These are phyloP conservation scores for Populus deltoides DNA, from an alignment of 345 rosid genomes.

Conservation along the genomic window DNA sequence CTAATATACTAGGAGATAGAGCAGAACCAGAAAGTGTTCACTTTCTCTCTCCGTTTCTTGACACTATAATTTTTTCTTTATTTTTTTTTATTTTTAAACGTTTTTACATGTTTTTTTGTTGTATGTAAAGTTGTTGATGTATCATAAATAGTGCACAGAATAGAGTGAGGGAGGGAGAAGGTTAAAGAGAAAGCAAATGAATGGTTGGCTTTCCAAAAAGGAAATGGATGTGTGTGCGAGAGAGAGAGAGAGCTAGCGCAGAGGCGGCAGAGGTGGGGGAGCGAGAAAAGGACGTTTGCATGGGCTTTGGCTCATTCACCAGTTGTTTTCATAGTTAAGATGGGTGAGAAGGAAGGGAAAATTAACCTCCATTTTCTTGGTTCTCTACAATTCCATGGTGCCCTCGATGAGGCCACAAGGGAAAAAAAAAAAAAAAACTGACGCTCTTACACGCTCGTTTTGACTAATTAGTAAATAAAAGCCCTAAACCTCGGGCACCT, in stretches of 20 bases:
- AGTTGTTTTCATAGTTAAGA: slow-evolving; percentile 79
- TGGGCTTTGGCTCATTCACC: slow-evolving; percentile 87
- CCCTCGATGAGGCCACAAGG: neutral
- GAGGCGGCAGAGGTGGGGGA: slow-evolving; percentile 86
- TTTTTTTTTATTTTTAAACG: no score
- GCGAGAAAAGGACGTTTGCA: slow-evolving; percentile 96
- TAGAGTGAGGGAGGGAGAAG: neutral
- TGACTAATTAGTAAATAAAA: slow-evolving; percentile 13
- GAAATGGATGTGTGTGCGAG: slow-evolving; percentile 1
- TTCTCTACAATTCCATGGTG: slow-evolving; percentile 53
- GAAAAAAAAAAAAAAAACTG: no score
- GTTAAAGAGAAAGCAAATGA: slow-evolving; percentile 11
- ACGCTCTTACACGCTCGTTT: neutral
- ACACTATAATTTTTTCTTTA: neutral
- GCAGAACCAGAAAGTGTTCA: slow-evolving; percentile 12
- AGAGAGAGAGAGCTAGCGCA: slow-evolving; percentile 37
- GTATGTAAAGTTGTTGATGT: slow-evolving; percentile 13
- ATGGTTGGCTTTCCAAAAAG: slow-evolving; percentile 26
- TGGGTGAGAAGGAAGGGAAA: neutral
- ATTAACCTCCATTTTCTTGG: slow-evolving; percentile 44
- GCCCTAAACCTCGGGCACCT: slow-evolving; percentile 33
- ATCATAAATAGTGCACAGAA: slow-evolving; percentile 13
- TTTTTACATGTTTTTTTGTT: slow-evolving; percentile 7
- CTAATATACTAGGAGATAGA: slow-evolving; percentile 23
- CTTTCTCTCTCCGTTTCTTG: neutral